Base-by-base conservation (phyloP, 2,329 filamentous ascomycete genomes). In the Sclerotinia spermophila region DNA sequence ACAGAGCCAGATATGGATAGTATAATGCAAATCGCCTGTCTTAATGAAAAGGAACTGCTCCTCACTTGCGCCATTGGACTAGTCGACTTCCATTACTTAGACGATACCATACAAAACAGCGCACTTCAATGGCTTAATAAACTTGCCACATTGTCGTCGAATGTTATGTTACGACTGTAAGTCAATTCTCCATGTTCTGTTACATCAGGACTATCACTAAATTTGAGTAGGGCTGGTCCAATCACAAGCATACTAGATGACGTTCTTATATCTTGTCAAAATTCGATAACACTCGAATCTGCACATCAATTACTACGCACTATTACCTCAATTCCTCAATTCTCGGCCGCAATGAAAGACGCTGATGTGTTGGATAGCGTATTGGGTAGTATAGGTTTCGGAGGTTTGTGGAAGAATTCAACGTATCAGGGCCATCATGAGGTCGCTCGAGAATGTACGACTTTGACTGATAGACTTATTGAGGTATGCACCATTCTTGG, bases 81-180 rank as follows among this genome's bases (percentile, higher is more conserved):
- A 56, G 85, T 91, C 15, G 89, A 92, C 76, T 91, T 92, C 75
- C 85, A 86, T 70, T 86, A 86, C 71, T 81, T 90, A 11, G 89
- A 91, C 71, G 88, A 91, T 70, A 82, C 82, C 2, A 83, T 89
- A 27, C 89, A 91, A 77, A 84, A 85, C 58, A 83, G 87, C 21
- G 86, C 83, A 24, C 80, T 92, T 4, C 77, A 81, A 24, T 90
- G 89, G 87, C 82, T 92, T 48, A 87, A 86, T 67, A 82, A 85
- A 65, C 79, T 91, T 40, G 87, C 88, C 4, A 75, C 78, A 15
- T 82, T 82, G 30, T 82, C 89, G 33, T 87, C 88, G 3, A 80
- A 82, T 11, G 87, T 91, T 13, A 82, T 90, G 35, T 75, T 86
- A 59, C 83, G 87, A 71, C 77, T 92, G 86, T 90, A 79, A 83